Conservation (phyloP, 305 asterid genomes). For the Andrographis paniculata region DNA sequence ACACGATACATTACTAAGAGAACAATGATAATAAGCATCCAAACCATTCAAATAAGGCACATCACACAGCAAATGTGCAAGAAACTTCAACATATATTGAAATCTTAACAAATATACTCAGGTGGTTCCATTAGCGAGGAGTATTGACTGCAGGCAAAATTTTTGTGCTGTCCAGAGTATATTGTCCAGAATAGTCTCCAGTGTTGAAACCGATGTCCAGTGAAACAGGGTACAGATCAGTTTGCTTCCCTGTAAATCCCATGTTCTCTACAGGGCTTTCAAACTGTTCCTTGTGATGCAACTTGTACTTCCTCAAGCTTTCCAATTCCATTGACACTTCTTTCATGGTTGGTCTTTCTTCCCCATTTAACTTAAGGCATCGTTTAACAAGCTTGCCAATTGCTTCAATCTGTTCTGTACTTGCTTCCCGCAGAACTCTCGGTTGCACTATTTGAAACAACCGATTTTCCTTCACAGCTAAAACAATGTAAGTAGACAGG, state of each 20-base stretch:
- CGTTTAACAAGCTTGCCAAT: slow-evolving; percentile 22
- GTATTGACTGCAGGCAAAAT: not conserved
- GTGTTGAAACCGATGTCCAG: slow-evolving; percentile 9
- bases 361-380: slow-evolving; percentile 22
- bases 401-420: slow-evolving; percentile 20
- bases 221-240: slow-evolving; percentile 22
- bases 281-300: slow-evolving; percentile 19
- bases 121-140: not conserved
- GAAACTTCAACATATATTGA: no score
- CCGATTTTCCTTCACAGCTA: slow-evolving; percentile 15
- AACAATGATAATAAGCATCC: no score
- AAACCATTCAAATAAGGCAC: no score
- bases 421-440: slow-evolving; percentile 24
- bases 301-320: slow-evolving; percentile 18
- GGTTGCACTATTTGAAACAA: slow-evolving; percentile 27
- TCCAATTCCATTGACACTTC: slow-evolving; percentile 30
- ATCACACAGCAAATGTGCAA: no score
- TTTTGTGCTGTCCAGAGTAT: slow-evolving; percentile 1
- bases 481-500: slow-evolving; percentile 16
- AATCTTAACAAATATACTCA: no score
- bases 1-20: no score
- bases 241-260: slow-evolving; percentile 16
- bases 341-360: slow-evolving; percentile 27
- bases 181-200: slow-evolving; percentile 16
- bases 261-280: slow-evolving; percentile 8